phyloP scores from a whole-genome alignment of 805 yeast species.

The Kluyveromyces nonfermentans region DNA sequence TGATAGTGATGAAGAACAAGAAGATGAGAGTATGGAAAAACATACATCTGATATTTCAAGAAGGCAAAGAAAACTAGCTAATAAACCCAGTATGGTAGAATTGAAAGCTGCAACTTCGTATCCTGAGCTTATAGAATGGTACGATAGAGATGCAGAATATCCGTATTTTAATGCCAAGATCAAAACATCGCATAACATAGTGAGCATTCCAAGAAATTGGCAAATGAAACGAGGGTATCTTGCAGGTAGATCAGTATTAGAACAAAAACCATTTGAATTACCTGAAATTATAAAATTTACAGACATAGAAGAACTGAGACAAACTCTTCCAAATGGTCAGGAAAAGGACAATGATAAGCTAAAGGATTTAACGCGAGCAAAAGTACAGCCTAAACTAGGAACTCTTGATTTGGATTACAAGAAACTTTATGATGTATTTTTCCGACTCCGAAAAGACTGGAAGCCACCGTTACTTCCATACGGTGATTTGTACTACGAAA shows the following conservation, averaged over 20 bases:
- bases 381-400: constrained; percentile 86
- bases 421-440: constrained; percentile 76
- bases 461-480: constrained; percentile 57
- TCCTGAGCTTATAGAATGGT: constrained; percentile 81
- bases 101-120: constrained; percentile 49
- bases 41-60: constrained; percentile 34
- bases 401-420: constrained; percentile 77
- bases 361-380: constrained; percentile 67
- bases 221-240: constrained; percentile 65
- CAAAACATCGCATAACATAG: constrained; percentile 54
- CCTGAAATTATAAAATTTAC: constrained; percentile 75
- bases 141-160: constrained; percentile 74
- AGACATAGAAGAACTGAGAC: constrained; percentile 82
- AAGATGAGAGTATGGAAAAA: constrained; percentile 17
- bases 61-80: constrained; percentile 39
- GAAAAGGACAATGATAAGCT: constrained; percentile 38
- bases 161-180: constrained; percentile 58
- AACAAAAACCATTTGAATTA: constrained; percentile 61
- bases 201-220: constrained; percentile 86
- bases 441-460: constrained; percentile 54
- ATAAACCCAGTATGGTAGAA: constrained; percentile 53
- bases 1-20: constrained; percentile 15
- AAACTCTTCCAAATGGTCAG: constrained; percentile 29
- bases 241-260: constrained; percentile 54
- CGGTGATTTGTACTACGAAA: constrained; percentile 80